A percentile compares a stretch with the other conserved stretches of the same genome.
Evolutionary conservation across 257 asterid species (phyloP).

Genomic region (Solanum boliviense): DNA sequence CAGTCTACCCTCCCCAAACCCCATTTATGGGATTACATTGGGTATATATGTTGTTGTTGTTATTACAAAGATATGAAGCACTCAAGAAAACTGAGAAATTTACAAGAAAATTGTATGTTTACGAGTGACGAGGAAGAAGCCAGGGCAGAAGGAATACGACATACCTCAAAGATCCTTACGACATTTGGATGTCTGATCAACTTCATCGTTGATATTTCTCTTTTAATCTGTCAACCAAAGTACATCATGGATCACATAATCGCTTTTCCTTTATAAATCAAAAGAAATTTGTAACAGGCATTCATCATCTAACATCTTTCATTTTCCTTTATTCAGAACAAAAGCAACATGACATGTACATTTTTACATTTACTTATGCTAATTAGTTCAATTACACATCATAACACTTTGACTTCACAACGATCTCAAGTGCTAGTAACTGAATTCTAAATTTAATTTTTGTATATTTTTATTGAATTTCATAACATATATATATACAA

Average conservation of each 20-base stretch:
- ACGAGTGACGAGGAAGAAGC: neutral
- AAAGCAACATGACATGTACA: neutral
- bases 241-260: neutral
- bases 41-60: neutral
- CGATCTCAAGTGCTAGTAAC: neutral
- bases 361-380: neutral
- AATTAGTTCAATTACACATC: neutral
- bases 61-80: neutral
- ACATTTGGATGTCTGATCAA: constrained; percentile 80
- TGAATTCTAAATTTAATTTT: neutral
- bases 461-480: neutral
- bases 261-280: neutral
- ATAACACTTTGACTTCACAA: neutral
- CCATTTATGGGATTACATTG: neutral
- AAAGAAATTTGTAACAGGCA: neutral
- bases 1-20: neutral
- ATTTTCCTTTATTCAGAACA: neutral
- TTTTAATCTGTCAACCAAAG: constrained; percentile 41
- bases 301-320: neutral
- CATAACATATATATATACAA: neutral
- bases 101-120: neutral
- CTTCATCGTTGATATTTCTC: constrained; percentile 83
- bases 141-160: neutral
- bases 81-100: neutral
- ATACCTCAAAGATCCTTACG: constrained; percentile 57